Conservation (phyloP, 2,329 filamentous ascomycete species). For the Penicillium sp. region DNA sequence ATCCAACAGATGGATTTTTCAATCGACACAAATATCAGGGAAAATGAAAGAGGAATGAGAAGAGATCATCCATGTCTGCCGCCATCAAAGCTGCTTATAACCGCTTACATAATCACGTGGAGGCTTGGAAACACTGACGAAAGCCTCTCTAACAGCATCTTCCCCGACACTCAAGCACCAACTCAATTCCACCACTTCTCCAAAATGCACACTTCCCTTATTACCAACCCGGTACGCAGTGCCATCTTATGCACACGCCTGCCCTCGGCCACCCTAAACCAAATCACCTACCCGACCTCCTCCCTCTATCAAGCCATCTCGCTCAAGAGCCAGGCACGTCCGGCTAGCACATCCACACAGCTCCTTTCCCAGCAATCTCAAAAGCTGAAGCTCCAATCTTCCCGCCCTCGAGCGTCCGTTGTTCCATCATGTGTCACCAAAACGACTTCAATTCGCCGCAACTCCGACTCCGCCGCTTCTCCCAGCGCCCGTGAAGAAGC, state of each 20-base stretch:
- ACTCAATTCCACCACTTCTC: constrained; percentile 8
- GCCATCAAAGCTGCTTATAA: neutral
- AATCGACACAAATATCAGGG: neutral
- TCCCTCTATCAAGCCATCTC: constrained; percentile 28
- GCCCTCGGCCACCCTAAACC: constrained; percentile 28
- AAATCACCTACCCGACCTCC: constrained; percentile 30
- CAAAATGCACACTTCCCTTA: constrained; percentile 33
- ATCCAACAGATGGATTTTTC: neutral
- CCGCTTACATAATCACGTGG: constrained; percentile 29
- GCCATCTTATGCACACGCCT: constrained; percentile 36
- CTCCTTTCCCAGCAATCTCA: constrained; percentile 22
- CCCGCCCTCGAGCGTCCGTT: constrained; percentile 20
- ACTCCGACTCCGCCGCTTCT: constrained; percentile 37
- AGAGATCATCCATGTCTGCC: neutral
- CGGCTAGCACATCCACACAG: constrained; percentile 28
- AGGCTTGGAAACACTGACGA: constrained; percentile 6
- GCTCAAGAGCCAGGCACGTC: constrained; percentile 32
- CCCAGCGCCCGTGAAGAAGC: constrained; percentile 36
- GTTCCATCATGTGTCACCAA: constrained; percentile 15
- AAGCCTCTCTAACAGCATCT: constrained; percentile 13
- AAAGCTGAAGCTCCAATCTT: constrained; percentile 20
- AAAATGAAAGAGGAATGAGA: neutral
- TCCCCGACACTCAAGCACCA: constrained; percentile 10
- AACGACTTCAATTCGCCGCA: constrained; percentile 28
- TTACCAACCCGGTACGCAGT: constrained; percentile 40